A percentile compares a stretch with the other conserved stretches of the same genome.
These are phyloP conservation scores for Keithomyces neogunnii DNA, from an alignment of 2,329 filamentous ascomycete species.

Conservation along the genomic window DNA sequence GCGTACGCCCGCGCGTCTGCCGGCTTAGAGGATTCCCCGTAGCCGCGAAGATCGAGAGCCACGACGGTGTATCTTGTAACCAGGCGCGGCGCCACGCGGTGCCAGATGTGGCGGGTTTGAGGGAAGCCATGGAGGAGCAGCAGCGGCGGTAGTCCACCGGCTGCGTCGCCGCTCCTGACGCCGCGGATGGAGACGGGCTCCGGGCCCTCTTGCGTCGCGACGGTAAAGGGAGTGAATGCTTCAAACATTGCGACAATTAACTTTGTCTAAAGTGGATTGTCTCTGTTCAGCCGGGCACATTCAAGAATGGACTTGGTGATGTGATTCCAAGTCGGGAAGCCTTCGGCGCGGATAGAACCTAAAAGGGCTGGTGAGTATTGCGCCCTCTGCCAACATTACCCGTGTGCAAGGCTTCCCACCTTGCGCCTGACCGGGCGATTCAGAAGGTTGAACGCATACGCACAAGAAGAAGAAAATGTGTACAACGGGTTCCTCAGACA, in stretches of 20 bases:
- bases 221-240: constrained; percentile 27
- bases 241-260: constrained; percentile 26
- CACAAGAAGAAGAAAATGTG: too few species aligned
- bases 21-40: constrained; percentile 41
- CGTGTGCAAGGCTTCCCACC: too few species aligned
- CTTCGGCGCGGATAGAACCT: too few species aligned
- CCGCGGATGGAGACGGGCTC: constrained; percentile 33
- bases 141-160: constrained; percentile 26
- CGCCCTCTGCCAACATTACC: too few species aligned
- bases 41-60: constrained; percentile 41
- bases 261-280: too few species aligned
- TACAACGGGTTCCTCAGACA: too few species aligned
- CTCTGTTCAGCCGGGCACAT: too few species aligned
- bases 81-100: constrained; percentile 32
- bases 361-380: too few species aligned
- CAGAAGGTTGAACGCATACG: too few species aligned
- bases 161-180: constrained; percentile 5
- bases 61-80: constrained; percentile 31
- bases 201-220: constrained; percentile 26
- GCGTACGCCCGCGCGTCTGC: constrained; percentile 26
- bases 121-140: constrained; percentile 45
- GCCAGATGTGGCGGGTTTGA: constrained; percentile 45
- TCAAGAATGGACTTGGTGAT: too few species aligned
- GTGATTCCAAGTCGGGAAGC: too few species aligned
- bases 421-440: too few species aligned